Percentiles rank a stretch among this genome's conserved stretches.
These are phyloP conservation scores for Syzygium jambos DNA, from an alignment of 345 rosid genomes.

Conservation along the genomic window DNA sequence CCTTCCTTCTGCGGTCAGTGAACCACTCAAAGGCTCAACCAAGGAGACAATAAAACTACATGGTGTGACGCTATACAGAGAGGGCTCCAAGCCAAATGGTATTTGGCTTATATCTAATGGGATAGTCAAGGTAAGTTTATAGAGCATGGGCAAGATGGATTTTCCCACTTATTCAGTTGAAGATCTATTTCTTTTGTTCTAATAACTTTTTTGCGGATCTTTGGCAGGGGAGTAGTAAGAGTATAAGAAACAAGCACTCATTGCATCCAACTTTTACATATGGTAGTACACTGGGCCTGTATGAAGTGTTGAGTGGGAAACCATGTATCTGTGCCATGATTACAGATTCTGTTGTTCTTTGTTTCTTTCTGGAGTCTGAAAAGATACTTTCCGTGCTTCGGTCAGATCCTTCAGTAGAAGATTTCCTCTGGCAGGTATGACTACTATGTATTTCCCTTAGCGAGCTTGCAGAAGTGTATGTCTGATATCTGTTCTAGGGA, in stretches of 20 bases:
- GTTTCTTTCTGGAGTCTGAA: conserved; percentile 57
- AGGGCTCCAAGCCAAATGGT: conserved; percentile 75
- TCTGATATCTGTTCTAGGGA: neutral
- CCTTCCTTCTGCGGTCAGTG: conserved; percentile 50
- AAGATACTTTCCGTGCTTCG: conserved; percentile 41
- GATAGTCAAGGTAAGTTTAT: conserved; percentile 60
- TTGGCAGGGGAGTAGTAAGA: conserved; percentile 81
- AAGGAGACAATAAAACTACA: conserved; percentile 65
- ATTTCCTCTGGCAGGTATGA: conserved; percentile 83
- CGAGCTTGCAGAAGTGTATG: neutral
- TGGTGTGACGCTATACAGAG: conserved; percentile 67
- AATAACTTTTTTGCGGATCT: neutral
- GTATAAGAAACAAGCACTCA: conserved; percentile 55
- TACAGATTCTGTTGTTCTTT: conserved; percentile 74
- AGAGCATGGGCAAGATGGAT: neutral
- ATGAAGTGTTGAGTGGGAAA: conserved; percentile 73
- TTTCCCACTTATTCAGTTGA: neutral
- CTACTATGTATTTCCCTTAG: neutral
- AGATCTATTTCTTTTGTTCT: neutral
- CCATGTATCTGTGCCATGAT: conserved; percentile 67
- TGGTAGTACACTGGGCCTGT: conserved; percentile 91
- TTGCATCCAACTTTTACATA: conserved; percentile 85
- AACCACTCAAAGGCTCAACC: conserved; percentile 37
- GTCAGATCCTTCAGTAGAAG: conserved; percentile 62
- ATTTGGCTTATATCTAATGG: conserved; percentile 90